Percentiles rank a stretch among this genome's conserved stretches.
Evolutionary conservation across 2,329 filamentous ascomycete species (phyloP).

Genomic region (Penicillium thymicola): DNA sequence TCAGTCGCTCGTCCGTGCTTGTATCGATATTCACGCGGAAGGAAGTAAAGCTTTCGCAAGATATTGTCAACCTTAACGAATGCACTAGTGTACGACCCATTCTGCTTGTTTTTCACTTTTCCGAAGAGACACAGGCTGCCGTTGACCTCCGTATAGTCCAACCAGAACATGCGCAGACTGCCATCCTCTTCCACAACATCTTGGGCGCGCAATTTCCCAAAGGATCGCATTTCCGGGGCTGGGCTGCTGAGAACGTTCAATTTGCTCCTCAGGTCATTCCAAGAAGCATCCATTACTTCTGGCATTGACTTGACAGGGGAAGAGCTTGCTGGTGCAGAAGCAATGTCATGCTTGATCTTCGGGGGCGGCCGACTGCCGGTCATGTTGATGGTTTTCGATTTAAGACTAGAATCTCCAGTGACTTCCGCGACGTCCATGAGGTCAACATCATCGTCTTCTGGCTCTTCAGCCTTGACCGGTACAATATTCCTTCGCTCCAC

Average conservation of each 20-base stretch:
- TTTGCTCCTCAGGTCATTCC: conserved; percentile 82
- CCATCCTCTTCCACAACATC: conserved; percentile 94
- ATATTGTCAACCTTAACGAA: conserved; percentile 97
- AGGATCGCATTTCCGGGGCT: conserved; percentile 55
- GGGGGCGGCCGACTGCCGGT: conserved; percentile 74
- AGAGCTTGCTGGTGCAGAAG: conserved; percentile 70
- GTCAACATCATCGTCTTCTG: conserved; percentile 73
- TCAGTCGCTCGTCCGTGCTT: conserved; percentile 64
- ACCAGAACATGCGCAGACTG: conserved; percentile 92
- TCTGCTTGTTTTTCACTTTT: conserved; percentile 88
- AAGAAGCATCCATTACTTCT: conserved; percentile 71
- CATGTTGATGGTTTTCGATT: conserved; percentile 74
- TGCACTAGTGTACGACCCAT: conserved; percentile 75
- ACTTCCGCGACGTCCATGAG: conserved; percentile 83
- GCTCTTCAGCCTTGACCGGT: conserved; percentile 58
- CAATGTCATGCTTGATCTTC: conserved; percentile 66
- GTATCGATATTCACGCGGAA: conserved; percentile 68
- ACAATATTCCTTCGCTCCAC: conserved; percentile 65
- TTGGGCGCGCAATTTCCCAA: conserved; percentile 77
- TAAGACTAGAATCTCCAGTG: conserved; percentile 61
- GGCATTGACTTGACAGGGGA: conserved; percentile 65
- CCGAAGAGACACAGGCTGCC: conserved; percentile 92
- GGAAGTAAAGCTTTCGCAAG: conserved; percentile 84
- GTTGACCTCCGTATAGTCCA: conserved; percentile 89
- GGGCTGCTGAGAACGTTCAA: conserved; percentile 82